phyloP scores from a whole-genome alignment of 148 eudicot species.

The Fallopia convolvulus region DNA sequence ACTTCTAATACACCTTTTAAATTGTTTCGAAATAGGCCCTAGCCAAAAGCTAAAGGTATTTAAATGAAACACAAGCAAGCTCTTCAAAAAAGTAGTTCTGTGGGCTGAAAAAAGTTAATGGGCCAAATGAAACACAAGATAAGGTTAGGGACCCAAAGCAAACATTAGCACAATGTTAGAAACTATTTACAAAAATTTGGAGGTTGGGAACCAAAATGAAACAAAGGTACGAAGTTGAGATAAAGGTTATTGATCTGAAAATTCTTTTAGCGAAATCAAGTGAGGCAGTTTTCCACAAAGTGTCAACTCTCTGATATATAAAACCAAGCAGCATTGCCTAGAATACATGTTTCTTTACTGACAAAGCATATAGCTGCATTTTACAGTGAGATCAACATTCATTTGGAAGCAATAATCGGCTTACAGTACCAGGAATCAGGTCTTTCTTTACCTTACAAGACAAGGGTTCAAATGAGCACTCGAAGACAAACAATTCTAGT shows the following conservation, averaged over 20 bases:
- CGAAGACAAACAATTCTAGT: background rate
- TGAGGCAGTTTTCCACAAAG: background rate
- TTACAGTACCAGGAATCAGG: background rate
- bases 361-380: background rate
- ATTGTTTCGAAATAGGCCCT: no score
- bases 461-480: background rate
- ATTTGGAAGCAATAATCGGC: background rate
- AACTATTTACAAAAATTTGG: no score
- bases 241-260: background rate
- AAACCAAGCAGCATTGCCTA: background rate
- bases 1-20: no score
- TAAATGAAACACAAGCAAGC: no score
- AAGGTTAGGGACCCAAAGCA: no score
- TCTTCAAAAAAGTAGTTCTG: no score
- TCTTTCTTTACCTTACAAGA: background rate
- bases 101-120: no score
- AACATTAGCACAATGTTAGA: no score
- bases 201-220: no score
- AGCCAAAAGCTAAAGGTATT: no score
- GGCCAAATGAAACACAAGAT: no score
- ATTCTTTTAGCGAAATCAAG: background rate
- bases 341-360: background rate
- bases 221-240: background rate
- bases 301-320: background rate
- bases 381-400: background rate